Percentiles rank a stretch among this genome's conserved stretches.
These are phyloP conservation scores for Lactarius vividus DNA, from an alignment of 768 basidiomycete genomes.

Conservation along the genomic window DNA sequence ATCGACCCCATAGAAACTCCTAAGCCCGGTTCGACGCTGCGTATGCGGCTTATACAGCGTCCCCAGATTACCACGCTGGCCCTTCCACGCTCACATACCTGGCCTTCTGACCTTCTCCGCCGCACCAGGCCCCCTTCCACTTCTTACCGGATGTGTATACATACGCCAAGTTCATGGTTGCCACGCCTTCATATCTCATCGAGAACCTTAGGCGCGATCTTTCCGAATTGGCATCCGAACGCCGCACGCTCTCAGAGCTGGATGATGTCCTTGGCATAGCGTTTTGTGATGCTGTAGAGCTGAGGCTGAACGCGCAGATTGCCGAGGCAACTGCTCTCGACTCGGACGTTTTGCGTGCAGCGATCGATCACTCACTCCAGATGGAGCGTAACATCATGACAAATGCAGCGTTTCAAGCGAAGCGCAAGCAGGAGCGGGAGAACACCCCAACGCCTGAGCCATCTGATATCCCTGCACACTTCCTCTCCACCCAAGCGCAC, in stretches of 20 bases:
- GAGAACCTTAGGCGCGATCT: constrained; percentile 71
- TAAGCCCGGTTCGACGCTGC: constrained; percentile 56
- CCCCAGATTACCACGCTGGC: constrained; percentile 95
- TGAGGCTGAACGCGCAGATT: constrained; percentile 75
- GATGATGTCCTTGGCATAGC: constrained; percentile 73
- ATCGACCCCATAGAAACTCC: constrained; percentile 43
- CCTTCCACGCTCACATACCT: constrained; percentile 84
- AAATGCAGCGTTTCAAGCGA: constrained; percentile 33
- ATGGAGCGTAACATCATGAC: constrained; percentile 55
- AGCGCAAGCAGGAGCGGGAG: constrained; percentile 33
- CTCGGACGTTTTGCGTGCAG: constrained; percentile 57
- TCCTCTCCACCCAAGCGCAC: constrained; percentile 42
- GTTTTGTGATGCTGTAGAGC: constrained; percentile 78
- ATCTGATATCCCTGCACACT: constrained; percentile 55
- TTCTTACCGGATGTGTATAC: constrained; percentile 89
- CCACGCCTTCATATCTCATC: constrained; percentile 81
- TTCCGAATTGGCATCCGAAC: constrained; percentile 68
- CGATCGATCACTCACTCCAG: constrained; percentile 60
- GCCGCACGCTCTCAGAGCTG: constrained; percentile 58
- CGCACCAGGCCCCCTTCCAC: constrained; percentile 92
- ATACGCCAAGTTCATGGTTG: constrained; percentile 95
- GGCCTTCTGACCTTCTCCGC: constrained; percentile 89
- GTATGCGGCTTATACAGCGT: constrained; percentile 87
- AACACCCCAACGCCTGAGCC: constrained; percentile 18
- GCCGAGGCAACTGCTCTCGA: constrained; percentile 76